Evolutionary conservation across 73 alveolate genomes (phyloP).

Genomic region (Paramecium sexaurelia): DNA sequence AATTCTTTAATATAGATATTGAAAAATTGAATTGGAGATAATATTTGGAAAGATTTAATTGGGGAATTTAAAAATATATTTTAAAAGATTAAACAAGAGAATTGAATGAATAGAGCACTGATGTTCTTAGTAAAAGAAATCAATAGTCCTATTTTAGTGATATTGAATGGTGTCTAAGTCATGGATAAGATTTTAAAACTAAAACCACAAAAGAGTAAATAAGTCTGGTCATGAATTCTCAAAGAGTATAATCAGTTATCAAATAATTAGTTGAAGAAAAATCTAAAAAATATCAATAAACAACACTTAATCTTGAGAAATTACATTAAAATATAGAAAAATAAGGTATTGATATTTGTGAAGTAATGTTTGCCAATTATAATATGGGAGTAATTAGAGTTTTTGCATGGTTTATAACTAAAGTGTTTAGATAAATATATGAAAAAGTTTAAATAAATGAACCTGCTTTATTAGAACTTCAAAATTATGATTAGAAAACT

Average conservation of each 20-base stretch:
- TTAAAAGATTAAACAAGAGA: constrained; percentile 81
- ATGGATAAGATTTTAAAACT: constrained; percentile 68
- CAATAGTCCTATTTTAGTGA: constrained; percentile 73
- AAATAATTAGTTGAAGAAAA: constrained; percentile 65
- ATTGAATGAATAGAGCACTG: constrained; percentile 72
- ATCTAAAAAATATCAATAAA: constrained; percentile 63
- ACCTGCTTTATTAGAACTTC: constrained; percentile 59
- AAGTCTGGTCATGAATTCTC: constrained; percentile 61
- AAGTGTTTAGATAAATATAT: constrained; percentile 78
- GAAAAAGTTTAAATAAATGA: constrained; percentile 84
- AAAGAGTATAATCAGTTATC: constrained; percentile 77
- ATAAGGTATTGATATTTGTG: constrained; percentile 73
- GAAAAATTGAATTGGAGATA: constrained; percentile 81
- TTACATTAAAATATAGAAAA: constrained; percentile 54
- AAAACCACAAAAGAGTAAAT: constrained; percentile 69
- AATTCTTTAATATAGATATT: constrained; percentile 74
- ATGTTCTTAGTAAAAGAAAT: constrained; percentile 64
- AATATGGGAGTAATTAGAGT: constrained; percentile 68
- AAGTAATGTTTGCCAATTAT: constrained; percentile 74
- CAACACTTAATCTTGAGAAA: constrained; percentile 60
- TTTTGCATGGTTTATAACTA: constrained; percentile 77
- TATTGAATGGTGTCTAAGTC: constrained; percentile 72
- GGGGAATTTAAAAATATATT: constrained; percentile 84
- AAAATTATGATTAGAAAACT: constrained; percentile 63
- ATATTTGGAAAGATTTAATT: constrained; percentile 75